A percentile compares a stretch with the other conserved stretches of the same genome.
Conservation (phyloP, 164 flowering plant species). For the Annona cherimola region DNA sequence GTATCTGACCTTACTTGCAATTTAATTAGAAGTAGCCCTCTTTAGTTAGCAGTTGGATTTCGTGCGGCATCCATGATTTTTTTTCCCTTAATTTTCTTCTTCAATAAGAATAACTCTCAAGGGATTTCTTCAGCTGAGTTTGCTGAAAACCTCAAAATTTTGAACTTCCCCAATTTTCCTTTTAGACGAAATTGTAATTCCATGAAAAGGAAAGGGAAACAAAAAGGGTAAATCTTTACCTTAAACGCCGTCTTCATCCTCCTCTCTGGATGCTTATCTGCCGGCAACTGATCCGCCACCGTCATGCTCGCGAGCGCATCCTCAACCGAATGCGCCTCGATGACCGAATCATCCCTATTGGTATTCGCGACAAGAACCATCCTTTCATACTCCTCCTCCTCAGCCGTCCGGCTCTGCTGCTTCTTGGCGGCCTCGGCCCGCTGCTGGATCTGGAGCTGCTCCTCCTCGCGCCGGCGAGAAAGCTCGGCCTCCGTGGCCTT, state of each 20-base stretch:
- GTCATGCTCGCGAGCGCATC: slow-evolving; percentile 76
- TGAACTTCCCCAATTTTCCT: too few species aligned
- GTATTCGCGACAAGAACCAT: slow-evolving; percentile 68
- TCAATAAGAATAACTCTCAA: too few species aligned
- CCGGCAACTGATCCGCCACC: slow-evolving; percentile 54
- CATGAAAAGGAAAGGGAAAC: neutral
- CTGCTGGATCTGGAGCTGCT: slow-evolving; percentile 41
- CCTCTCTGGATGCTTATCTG: slow-evolving; percentile 84
- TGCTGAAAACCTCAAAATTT: too few species aligned
- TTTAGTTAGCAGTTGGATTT: too few species aligned
- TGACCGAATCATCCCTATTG: slow-evolving; percentile 72
- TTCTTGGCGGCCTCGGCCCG: slow-evolving; percentile 66
- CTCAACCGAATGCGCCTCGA: slow-evolving; percentile 84
- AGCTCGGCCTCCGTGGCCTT: slow-evolving; percentile 94
- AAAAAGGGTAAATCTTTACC: slow-evolving; percentile 31
- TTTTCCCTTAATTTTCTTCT: too few species aligned
- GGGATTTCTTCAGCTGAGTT: too few species aligned
- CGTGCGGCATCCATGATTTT: too few species aligned
- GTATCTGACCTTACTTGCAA: too few species aligned
- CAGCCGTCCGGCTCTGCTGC: slow-evolving; percentile 56
- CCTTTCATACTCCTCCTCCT: slow-evolving; percentile 91
- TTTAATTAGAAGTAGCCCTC: too few species aligned
- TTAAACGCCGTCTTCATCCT: slow-evolving; percentile 88
- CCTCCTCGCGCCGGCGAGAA: slow-evolving; percentile 54
- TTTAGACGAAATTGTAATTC: too few species aligned